Evolutionary conservation across 1,284 basidiomycete genomes (phyloP), one percentile per base, ranked within the genome.

Genomic region (Athelia sp.): DNA sequence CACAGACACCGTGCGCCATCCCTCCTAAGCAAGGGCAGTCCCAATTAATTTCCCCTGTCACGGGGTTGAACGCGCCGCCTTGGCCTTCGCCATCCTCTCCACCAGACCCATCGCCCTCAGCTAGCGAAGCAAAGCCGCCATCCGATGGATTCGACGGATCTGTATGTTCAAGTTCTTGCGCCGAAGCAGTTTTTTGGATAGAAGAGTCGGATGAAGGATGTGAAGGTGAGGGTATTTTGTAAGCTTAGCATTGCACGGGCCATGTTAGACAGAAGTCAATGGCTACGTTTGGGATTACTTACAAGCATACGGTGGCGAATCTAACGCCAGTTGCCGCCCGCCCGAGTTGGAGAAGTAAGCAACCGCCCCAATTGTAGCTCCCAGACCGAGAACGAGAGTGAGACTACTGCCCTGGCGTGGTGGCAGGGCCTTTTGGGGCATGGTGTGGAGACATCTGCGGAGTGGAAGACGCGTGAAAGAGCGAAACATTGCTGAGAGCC

Each of bases 21-120:
- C 96, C 97, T 22, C 96, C 96, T 11, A 99, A 82, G 67, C 96
- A 99, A 1, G 93, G 92, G 65, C 93, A 98, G 66, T 96, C 93
- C 93, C 94, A 98, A 73, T 98, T 98, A 63, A 98, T 96, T 75
- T 97, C 93, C 46, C 96, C 96, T 1, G 96, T 99, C 57, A 84
- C 92, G 18, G 95, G 94, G 71, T 99, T 90, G 77, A 73, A 90
- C 15, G 87, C 87, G 50, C 81, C 79, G 18, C 70, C 66, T 10
- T 63, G 61, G 14, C 62, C 71, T 18, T 68, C 62, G 19, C 65
- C 65, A 50, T 69, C 70, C 17, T 60, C 59, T 3, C 43, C 65
- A 29, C 68, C 65, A 15, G 48, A 57, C 23, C 63, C 59, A 38
- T 56, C 47, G 14, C 50, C 47, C 21, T 50, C 43, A 13, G 56